Percentiles rank a stretch among this genome's conserved stretches.
Evolutionary conservation across 1,139 yeast genomes (phyloP).

Genomic region (Pichia sp.): DNA sequence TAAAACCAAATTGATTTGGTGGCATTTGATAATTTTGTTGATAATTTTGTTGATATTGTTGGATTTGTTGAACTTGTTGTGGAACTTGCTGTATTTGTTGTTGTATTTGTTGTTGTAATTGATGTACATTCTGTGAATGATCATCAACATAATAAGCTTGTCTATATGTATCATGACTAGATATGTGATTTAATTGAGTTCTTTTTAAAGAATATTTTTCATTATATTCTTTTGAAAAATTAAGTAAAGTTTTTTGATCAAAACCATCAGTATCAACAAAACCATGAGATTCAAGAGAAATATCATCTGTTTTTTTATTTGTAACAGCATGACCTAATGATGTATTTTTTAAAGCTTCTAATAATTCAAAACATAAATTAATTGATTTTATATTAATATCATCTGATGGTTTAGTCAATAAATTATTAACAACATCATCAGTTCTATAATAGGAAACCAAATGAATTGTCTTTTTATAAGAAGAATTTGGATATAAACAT

Average conservation of each 20-base stretch:
- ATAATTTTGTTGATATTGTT: background rate
- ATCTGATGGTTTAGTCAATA: constrained; percentile 54
- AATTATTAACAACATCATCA: constrained; percentile 59
- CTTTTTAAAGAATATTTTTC: constrained; percentile 9
- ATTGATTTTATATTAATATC: constrained; percentile 45
- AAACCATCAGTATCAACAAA: constrained; percentile 38
- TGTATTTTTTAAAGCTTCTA: constrained; percentile 55
- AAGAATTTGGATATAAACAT: constrained; percentile 27
- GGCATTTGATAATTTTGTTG: background rate
- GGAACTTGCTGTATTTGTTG: background rate
- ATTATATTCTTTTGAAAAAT: constrained; percentile 21
- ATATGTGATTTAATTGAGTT: constrained; percentile 2
- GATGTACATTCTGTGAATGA: background rate
- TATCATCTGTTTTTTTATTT: constrained; percentile 37
- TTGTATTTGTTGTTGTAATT: constrained; percentile 1
- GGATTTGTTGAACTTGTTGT: background rate
- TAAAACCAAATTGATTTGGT: background rate
- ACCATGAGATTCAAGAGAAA: constrained; percentile 43
- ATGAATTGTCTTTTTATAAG: constrained; percentile 51
- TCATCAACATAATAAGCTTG: background rate
- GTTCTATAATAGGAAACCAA: constrained; percentile 73
- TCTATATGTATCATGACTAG: background rate
- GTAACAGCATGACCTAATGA: constrained; percentile 39
- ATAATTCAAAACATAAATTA: constrained; percentile 50
- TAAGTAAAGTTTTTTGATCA: constrained; percentile 31